Percentiles rank a stretch among this genome's conserved stretches.
phyloP scores from a whole-genome alignment of 768 basidiomycete species.

The Leccinum rimulosum region DNA sequence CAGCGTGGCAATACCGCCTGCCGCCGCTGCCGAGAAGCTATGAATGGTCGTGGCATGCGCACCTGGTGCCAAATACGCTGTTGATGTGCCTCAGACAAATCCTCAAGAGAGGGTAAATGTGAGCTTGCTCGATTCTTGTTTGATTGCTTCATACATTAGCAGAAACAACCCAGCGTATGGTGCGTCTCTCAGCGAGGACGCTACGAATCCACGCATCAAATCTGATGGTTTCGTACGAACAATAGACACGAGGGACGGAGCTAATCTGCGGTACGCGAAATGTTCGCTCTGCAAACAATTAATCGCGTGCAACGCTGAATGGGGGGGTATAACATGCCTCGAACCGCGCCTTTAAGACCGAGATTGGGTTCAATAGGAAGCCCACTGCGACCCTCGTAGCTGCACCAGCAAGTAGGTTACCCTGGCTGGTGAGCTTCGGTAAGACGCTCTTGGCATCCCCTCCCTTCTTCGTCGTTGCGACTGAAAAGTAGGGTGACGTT shows the following conservation, averaged over 20 bases:
- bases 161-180: conserved; percentile 92
- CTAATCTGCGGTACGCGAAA: conserved; percentile 64
- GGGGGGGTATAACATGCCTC: conserved; percentile 56
- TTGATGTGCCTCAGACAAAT: conserved; percentile 7
- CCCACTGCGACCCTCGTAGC: conserved; percentile 79
- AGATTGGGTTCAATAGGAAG: conserved; percentile 83
- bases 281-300: conserved; percentile 61
- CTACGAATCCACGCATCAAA: conserved; percentile 80
- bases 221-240: conserved; percentile 74
- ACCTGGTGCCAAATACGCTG: conserved; percentile 42
- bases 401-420: conserved; percentile 86
- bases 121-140: conserved; percentile 62
- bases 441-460: conserved; percentile 48
- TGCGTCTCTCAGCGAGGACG: conserved; percentile 90
- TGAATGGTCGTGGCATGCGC: conserved; percentile 54
- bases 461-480: conserved; percentile 14
- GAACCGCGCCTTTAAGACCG: conserved; percentile 88
- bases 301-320: not conserved
- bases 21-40: conserved; percentile 67
- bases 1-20: conserved; percentile 81
- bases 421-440: conserved; percentile 68
- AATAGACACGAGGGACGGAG: conserved; percentile 57
- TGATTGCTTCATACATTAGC: conserved; percentile 84
- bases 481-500: conserved; percentile 64
- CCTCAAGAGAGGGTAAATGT: not conserved